phyloP scores from a whole-genome alignment of 2,329 filamentous ascomycete genomes.

The Botrytis cinerea region DNA sequence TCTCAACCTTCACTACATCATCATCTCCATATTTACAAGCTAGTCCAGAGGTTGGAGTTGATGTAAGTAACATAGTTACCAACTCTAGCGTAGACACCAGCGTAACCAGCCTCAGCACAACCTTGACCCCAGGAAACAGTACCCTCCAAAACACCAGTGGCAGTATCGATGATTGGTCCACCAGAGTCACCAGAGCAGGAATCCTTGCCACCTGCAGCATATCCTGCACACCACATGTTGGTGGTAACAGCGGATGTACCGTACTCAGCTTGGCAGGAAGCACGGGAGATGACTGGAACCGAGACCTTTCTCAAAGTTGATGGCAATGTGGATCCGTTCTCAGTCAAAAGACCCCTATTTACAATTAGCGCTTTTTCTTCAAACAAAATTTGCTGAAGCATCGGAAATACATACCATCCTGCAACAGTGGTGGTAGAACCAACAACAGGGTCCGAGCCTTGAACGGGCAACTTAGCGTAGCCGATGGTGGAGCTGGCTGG shows the following conservation, averaged over 20 bases:
- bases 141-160: conserved; percentile 29
- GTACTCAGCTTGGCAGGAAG: conserved; percentile 28
- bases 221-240: conserved; percentile 33
- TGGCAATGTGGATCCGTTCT: conserved; percentile 24
- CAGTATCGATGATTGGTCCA: conserved; percentile 33
- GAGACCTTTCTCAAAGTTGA: conserved; percentile 29
- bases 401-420: conserved; percentile 21
- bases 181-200: conserved; percentile 33
- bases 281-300: conserved; percentile 31
- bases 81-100: conserved; percentile 31
- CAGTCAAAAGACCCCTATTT: conserved; percentile 19
- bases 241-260: conserved; percentile 27
- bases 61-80: conserved; percentile 28
- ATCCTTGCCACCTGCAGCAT: conserved; percentile 32
- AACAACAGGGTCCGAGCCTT: conserved; percentile 31
- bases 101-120: conserved; percentile 29
- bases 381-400: conserved; percentile 13
- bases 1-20: neutral
- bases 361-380: neutral
- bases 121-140: conserved; percentile 32
- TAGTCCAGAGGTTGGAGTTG: conserved; percentile 5
- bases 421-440: conserved; percentile 24
- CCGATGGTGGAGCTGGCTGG: conserved; percentile 27
- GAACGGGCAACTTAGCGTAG: conserved; percentile 29
- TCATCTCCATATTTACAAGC: neutral